Evolutionary conservation across 176 grass and related monocot genomes (phyloP), one percentile per base, ranked within the genome.

Genomic region (Oryza australiensis): DNA sequence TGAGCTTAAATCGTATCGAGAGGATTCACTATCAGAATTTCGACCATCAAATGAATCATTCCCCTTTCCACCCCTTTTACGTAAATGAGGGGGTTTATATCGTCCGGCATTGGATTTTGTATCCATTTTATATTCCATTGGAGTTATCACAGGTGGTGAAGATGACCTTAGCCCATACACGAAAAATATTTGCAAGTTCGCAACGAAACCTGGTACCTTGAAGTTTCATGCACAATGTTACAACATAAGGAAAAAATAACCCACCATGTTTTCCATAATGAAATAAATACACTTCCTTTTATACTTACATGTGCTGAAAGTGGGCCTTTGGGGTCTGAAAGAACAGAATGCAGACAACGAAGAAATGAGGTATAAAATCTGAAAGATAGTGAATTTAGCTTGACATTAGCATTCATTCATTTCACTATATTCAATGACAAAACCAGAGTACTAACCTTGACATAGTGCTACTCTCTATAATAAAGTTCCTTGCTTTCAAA

Each of bases 151-250:
- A 91, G 51, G 48, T 57, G 55, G 62, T 11, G 70, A 79, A 86
- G 77, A 80, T 80, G 92, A 88, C 73, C 80, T 88, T 71, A 98
- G 70, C 26, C 95, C 92, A 84, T 94, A 98, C 62, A 88, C 71
- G 64, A 98, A 90, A 84, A 93, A 98, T 46, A 89, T 90, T 86
- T 91, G 92, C 30, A 98, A 74, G 83, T 87, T 87, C 81, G 90
- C 88, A 60, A 98, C 90, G 68, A 98, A 89, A 86, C 95, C 92
- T 91, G 95, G 81, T 69, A 98, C 92, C 95, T 98, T 90, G 29
- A 82, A 87, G 38, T 82, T 94, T 88, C 76, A 85, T 78, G 72
- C 48, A 77, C 24, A 64, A 67, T 87, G 72, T 91, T 77, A 93
- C 68, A 81, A 70, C 76, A 70, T 20, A 64, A 15, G 38, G 41